phyloP scores from a whole-genome alignment of 2,329 filamentous ascomycete species.

The Allantophomopsis cytisporea region DNA sequence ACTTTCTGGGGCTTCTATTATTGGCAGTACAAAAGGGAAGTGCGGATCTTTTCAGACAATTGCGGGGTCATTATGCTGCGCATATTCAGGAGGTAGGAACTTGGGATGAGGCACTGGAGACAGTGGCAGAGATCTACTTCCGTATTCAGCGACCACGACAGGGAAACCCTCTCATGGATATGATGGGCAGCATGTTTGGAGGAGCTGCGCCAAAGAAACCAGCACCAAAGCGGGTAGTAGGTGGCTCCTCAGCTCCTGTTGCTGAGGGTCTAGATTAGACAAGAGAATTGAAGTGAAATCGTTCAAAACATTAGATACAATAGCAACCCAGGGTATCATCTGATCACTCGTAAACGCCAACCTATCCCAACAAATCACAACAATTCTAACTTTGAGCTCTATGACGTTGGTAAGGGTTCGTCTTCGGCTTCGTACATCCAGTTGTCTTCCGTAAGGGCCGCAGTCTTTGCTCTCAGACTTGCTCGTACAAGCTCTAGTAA shows the following conservation, averaged over 20 bases:
- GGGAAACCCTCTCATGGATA: conserved; percentile 88
- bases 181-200: conserved; percentile 94
- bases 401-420: conserved; percentile 2
- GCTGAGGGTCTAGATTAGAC: conserved; percentile 46
- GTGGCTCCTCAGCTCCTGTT: conserved; percentile 27
- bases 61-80: conserved; percentile 67
- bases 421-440: conserved; percentile 71
- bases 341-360: conserved; percentile 5
- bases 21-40: conserved; percentile 70
- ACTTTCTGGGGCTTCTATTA: conserved; percentile 79
- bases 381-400: no score
- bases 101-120: conserved; percentile 74
- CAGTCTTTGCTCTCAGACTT: conserved; percentile 60
- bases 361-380: background rate
- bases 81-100: conserved; percentile 64
- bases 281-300: conserved; percentile 5
- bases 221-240: conserved; percentile 20
- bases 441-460: conserved; percentile 64
- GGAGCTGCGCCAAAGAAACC: conserved; percentile 31
- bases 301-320: background rate
- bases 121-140: conserved; percentile 96
- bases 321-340: conserved; percentile 11
- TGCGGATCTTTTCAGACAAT: conserved; percentile 64
- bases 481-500: conserved; percentile 55
- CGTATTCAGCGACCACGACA: conserved; percentile 77